Evolutionary conservation across 352 stramenopile species (phyloP).

Genomic region (Globisporangium recalcitrans): DNA sequence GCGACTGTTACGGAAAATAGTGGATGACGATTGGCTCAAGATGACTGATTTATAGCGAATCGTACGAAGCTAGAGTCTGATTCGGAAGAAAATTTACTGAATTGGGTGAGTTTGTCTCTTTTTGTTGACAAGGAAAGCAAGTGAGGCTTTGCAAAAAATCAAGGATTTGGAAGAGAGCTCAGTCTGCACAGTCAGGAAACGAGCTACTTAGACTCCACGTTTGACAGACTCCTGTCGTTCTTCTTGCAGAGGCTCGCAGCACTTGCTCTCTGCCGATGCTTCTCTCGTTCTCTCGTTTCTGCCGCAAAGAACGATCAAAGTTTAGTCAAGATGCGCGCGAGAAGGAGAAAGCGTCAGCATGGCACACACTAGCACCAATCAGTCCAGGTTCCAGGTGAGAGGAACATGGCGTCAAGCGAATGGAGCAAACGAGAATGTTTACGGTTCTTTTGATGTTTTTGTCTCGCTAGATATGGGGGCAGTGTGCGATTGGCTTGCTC

Average conservation of each 20-base stretch:
- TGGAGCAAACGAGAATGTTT: too few relatives aligned
- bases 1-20: not conserved
- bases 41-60: conserved; percentile 5
- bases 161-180: too few relatives aligned
- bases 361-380: too few relatives aligned
- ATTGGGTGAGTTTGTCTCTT: not conserved
- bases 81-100: not conserved
- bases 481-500: not conserved
- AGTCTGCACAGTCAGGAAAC: too few relatives aligned
- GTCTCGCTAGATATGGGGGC: not conserved
- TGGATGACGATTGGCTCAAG: not conserved
- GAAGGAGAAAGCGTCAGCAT: not conserved
- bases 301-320: not conserved
- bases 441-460: not conserved
- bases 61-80: not conserved
- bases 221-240: too few relatives aligned
- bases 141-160: too few relatives aligned
- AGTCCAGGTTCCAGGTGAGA: too few relatives aligned
- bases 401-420: too few relatives aligned
- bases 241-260: too few relatives aligned
- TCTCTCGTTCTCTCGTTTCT: not conserved
- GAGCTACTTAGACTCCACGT: too few relatives aligned
- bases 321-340: not conserved
- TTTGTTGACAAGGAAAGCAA: not conserved
- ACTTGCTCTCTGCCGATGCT: not conserved